Conservation (phyloP, 1,139 yeast species). For the Diutina catenulata region DNA sequence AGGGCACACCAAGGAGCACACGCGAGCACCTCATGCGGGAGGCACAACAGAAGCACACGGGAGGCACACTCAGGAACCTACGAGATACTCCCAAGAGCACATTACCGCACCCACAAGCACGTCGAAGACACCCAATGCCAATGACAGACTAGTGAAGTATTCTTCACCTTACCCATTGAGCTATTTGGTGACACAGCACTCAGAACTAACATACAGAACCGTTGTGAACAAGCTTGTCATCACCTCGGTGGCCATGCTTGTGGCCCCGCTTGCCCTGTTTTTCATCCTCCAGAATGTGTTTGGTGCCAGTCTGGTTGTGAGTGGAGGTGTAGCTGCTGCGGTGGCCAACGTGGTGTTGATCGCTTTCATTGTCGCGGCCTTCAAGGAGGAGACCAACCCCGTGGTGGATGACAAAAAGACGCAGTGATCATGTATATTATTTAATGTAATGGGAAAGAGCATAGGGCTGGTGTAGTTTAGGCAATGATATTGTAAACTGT, state of each 20-base stretch:
- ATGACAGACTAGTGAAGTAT: too few species aligned
- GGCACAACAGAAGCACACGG: too few species aligned
- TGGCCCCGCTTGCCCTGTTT: constrained; percentile 64
- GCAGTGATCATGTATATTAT: too few species aligned
- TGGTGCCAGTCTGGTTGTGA: constrained; percentile 43
- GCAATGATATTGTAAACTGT: too few species aligned
- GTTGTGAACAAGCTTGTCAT: constrained; percentile 66
- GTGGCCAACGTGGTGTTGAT: constrained; percentile 80
- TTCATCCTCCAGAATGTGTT: constrained; percentile 46
- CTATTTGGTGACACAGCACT: not conserved
- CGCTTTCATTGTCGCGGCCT: constrained; percentile 80
- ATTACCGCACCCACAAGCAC: too few species aligned
- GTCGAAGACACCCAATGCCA: too few species aligned
- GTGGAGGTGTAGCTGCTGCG: constrained; percentile 86
- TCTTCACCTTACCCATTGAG: too few species aligned
- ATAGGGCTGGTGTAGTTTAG: too few species aligned
- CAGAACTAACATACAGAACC: constrained; percentile 24
- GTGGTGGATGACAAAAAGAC: constrained; percentile 20
- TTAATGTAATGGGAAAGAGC: too few species aligned
- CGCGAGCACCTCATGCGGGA: not conserved
- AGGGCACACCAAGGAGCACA: not conserved
- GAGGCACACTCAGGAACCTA: too few species aligned
- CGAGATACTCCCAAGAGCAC: too few species aligned
- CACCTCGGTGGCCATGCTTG: constrained; percentile 84
- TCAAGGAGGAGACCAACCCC: constrained; percentile 56